phyloP scores from a whole-genome alignment of 2,329 filamentous ascomycete species.

The Corniculantispora saksenae region DNA sequence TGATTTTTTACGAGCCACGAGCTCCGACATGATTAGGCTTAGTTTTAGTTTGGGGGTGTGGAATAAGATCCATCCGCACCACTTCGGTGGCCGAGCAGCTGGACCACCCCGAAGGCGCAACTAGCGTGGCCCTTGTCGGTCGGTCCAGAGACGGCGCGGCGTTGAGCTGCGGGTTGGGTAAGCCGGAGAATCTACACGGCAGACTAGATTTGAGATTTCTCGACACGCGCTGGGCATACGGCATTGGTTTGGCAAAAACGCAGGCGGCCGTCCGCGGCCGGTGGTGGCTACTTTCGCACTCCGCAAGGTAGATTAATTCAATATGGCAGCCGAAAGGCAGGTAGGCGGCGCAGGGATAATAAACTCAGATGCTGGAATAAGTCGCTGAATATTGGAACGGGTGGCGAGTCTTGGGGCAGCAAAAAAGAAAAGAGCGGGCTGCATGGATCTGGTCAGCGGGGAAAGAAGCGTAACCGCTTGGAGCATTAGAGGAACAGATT shows the following conservation, averaged over 20 bases:
- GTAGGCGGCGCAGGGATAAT: background rate
- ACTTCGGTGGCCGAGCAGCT: constrained; percentile 15
- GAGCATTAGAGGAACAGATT: background rate
- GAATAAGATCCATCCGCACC: constrained; percentile 19
- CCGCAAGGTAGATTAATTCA: background rate
- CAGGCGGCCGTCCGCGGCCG: constrained; percentile 7
- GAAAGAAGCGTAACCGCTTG: background rate
- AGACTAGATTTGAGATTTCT: background rate
- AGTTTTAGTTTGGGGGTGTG: constrained; percentile 13
- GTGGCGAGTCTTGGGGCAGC: background rate
- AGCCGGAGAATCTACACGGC: background rate
- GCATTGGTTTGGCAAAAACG: background rate
- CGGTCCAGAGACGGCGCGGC: constrained; percentile 9
- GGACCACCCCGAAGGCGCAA: constrained; percentile 15
- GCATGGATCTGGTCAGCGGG: constrained; percentile 1
- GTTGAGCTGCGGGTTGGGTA: constrained; percentile 9
- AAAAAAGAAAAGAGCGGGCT: background rate
- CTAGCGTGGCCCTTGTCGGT: constrained; percentile 8
- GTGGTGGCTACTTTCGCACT: background rate
- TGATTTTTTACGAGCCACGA: constrained; percentile 7
- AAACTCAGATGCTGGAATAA: background rate
- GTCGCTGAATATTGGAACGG: background rate
- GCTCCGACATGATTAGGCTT: constrained; percentile 11
- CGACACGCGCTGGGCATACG: background rate
- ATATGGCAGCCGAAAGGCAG: background rate